Percentiles rank a stretch among this genome's conserved stretches.
phyloP scores from a whole-genome alignment of 2,329 filamentous ascomycete genomes.

The Fusarium sp. region DNA sequence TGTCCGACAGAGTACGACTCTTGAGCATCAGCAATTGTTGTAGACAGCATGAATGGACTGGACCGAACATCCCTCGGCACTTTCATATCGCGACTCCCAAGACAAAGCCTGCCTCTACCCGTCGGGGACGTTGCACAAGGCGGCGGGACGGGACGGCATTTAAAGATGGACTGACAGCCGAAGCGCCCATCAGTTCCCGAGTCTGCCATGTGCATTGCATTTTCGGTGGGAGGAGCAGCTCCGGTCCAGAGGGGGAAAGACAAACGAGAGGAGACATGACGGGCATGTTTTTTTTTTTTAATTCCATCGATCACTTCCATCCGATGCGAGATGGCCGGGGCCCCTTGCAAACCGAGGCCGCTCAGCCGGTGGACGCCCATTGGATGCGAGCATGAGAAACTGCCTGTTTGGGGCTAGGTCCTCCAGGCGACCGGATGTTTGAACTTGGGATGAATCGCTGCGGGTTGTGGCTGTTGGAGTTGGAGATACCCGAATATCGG shows the following conservation, averaged over 20 bases:
- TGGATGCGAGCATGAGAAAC: slow-evolving; percentile 20
- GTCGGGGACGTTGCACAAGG: neutral
- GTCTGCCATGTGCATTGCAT: neutral
- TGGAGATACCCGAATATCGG: neutral
- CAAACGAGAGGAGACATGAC: neutral
- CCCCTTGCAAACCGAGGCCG: slow-evolving; percentile 26
- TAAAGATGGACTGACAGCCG: neutral
- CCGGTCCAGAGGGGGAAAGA: neutral
- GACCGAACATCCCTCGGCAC: neutral
- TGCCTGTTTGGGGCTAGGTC: slow-evolving; percentile 30
- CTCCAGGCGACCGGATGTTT: neutral
- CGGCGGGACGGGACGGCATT: neutral
- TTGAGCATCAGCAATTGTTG: neutral
- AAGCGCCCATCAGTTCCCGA: neutral
- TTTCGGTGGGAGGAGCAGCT: neutral
- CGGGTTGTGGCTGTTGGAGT: neutral
- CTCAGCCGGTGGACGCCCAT: slow-evolving; percentile 24
- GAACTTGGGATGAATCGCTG: neutral
- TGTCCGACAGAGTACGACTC: neutral
- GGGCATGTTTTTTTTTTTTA: neutral
- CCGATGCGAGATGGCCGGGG: slow-evolving; percentile 2
- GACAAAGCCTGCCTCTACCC: neutral
- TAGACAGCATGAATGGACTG: neutral
- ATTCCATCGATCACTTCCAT: neutral
- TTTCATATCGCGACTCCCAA: neutral